Evolutionary conservation across 176 grass and related monocot species (phyloP).

Genomic region (Avena sativa): DNA sequence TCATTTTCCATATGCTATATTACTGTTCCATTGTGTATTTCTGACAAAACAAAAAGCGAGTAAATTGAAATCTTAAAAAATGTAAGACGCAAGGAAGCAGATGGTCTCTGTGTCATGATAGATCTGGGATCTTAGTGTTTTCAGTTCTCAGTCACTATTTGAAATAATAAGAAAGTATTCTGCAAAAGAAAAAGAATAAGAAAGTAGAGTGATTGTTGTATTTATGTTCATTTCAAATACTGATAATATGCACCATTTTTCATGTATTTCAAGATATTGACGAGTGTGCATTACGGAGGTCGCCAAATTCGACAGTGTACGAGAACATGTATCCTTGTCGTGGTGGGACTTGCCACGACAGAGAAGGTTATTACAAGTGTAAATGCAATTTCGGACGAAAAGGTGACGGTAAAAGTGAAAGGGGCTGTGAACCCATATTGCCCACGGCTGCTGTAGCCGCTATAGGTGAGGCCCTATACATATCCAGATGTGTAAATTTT

Average conservation of each 20-base stretch:
- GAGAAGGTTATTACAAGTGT: not conserved
- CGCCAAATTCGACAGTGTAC: not conserved
- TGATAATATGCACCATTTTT: not conserved
- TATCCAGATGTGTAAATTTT: too few relatives aligned
- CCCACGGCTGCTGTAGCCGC: not conserved
- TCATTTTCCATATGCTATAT: not conserved
- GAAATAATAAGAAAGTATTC: too few relatives aligned
- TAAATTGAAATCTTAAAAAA: too few relatives aligned
- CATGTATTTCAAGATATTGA: constrained; percentile 5
- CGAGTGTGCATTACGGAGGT: not conserved
- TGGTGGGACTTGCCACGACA: not conserved
- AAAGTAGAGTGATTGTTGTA: not conserved
- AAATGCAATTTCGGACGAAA: not conserved
- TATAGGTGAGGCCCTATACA: not conserved
- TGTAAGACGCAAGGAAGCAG: too few relatives aligned
- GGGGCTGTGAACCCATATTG: not conserved
- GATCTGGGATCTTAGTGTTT: too few relatives aligned
- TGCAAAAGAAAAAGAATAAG: not conserved
- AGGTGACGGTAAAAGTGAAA: not conserved
- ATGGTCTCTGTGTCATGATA: too few relatives aligned
- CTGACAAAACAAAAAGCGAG: too few relatives aligned
- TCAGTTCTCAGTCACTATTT: too few relatives aligned
- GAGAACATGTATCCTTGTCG: not conserved
- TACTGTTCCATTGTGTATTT: too few relatives aligned
- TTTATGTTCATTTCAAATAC: not conserved